Conservation (phyloP, 169 alveolate species). For the Neospora caninum region DNA sequence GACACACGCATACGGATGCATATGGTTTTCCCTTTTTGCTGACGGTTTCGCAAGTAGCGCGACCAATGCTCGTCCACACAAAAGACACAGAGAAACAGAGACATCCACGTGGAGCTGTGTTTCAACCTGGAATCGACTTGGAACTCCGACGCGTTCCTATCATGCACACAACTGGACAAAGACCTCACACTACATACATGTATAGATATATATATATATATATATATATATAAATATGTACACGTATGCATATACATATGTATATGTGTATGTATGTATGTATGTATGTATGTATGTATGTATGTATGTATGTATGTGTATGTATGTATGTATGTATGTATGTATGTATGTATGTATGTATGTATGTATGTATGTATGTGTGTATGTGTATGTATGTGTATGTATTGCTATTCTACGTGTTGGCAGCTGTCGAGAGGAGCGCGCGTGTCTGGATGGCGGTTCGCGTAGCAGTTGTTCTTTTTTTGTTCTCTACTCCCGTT, state of each 20-base stretch:
- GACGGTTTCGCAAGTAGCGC: no score
- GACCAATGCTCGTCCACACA: not conserved
- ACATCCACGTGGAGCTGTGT: not conserved
- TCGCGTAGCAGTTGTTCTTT: not conserved
- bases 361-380: not conserved
- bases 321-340: not conserved
- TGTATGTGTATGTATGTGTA: not conserved
- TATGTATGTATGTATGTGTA: not conserved
- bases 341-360: not conserved
- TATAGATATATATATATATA: not conserved
- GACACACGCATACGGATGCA: no score
- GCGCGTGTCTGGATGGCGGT: not conserved
- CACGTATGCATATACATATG: not conserved
- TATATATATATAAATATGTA: not conserved
- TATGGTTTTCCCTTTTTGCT: no score
- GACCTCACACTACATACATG: not conserved
- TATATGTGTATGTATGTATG: not conserved
- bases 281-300: not conserved
- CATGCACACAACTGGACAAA: no score
- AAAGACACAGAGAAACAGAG: not conserved
- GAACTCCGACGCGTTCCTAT: not conserved
- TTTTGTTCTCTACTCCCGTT: not conserved
- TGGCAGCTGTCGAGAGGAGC: not conserved
- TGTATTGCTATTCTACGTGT: not conserved
- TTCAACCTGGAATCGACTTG: not conserved